A percentile compares a stretch with the other conserved stretches of the same genome.
These are phyloP conservation scores for Paecilomyces dactylethromorphus DNA, from an alignment of 2,329 filamentous ascomycete species.

Conservation along the genomic window DNA sequence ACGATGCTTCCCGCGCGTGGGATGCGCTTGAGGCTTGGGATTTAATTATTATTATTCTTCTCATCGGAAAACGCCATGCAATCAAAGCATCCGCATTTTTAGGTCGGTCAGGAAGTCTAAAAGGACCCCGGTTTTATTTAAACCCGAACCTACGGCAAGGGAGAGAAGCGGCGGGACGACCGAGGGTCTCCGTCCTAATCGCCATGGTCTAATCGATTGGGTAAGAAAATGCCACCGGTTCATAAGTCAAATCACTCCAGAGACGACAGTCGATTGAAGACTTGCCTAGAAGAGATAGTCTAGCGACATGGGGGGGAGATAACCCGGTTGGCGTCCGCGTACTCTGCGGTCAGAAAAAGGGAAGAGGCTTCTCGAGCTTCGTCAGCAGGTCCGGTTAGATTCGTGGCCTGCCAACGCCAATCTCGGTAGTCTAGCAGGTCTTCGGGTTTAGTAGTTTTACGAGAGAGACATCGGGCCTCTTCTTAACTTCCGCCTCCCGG, in stretches of 20 bases:
- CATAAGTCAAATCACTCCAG: background rate
- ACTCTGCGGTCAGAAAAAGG: background rate
- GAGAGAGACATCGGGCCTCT: background rate
- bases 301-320: background rate
- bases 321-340: background rate
- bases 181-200: background rate
- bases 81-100: background rate
- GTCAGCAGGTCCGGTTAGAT: background rate
- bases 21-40: background rate
- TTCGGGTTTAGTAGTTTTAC: background rate
- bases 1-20: background rate
- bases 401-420: background rate
- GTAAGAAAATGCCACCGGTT: background rate
- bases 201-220: background rate
- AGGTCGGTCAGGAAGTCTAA: background rate
- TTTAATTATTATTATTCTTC: background rate
- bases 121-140: background rate
- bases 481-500: background rate
- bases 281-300: background rate
- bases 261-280: background rate
- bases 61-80: background rate
- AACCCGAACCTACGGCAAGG: background rate
- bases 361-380: background rate
- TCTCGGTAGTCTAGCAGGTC: background rate
- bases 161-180: background rate